Evolutionary conservation across 805 yeast genomes (phyloP).

Genomic region (Babjeviella inositovora): DNA sequence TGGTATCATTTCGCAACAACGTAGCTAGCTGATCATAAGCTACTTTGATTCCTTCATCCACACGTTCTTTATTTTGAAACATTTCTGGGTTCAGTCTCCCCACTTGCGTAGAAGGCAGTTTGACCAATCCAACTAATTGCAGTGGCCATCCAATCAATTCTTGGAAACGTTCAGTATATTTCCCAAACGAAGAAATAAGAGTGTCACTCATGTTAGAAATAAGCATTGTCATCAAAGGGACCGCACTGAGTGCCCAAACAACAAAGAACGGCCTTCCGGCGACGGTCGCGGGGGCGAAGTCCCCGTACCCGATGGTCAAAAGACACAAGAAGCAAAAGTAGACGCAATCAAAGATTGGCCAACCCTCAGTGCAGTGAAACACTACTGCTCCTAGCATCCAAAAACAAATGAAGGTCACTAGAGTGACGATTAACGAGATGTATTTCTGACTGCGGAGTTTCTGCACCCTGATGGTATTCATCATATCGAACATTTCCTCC

Average conservation of each 20-base stretch:
- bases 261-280: constrained; percentile 65
- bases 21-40: too few relatives aligned
- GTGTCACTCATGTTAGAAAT: constrained; percentile 61
- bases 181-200: constrained; percentile 16
- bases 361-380: constrained; percentile 42
- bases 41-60: too few relatives aligned
- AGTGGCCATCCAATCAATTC: neutral
- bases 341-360: constrained; percentile 59
- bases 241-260: constrained; percentile 68
- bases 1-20: too few relatives aligned
- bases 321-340: constrained; percentile 68
- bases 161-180: too few relatives aligned
- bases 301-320: constrained; percentile 79
- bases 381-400: constrained; percentile 65
- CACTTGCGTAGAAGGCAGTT: too few relatives aligned
- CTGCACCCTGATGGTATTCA: constrained; percentile 30
- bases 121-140: too few relatives aligned
- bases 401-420: constrained; percentile 31
- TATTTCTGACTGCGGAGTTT: constrained; percentile 21
- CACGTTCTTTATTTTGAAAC: too few relatives aligned
- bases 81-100: too few relatives aligned
- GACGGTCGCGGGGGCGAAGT: constrained; percentile 40
- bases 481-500: constrained; percentile 33
- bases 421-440: constrained; percentile 18
- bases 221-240: constrained; percentile 76